Evolutionary conservation across 441 rosid genomes (phyloP).

Genomic region (Mallotus japonicus): DNA sequence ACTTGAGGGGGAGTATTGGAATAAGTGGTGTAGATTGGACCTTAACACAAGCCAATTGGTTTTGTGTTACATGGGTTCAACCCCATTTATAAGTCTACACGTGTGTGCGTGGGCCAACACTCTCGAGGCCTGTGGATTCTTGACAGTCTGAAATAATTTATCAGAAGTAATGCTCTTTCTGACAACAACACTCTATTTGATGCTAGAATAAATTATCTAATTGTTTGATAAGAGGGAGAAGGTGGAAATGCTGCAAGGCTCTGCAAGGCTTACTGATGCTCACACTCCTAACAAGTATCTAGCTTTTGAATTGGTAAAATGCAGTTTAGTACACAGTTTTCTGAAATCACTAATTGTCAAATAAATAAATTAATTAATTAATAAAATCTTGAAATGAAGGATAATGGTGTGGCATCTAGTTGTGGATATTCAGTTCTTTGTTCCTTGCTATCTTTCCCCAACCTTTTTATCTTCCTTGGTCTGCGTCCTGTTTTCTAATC

Average conservation of each 20-base stretch:
- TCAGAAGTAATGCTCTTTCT: background rate
- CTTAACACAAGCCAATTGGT: too few species aligned
- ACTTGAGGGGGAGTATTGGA: too few species aligned
- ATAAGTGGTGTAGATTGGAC: too few species aligned
- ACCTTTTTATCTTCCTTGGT: background rate
- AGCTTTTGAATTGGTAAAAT: background rate
- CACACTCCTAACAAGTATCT: background rate
- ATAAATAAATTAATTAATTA: background rate
- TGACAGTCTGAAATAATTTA: constrained; percentile 6
- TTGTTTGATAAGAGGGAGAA: constrained; percentile 7
- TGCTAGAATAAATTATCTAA: constrained; percentile 1
- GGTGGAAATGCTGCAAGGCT: constrained; percentile 2
- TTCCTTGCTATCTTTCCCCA: background rate
- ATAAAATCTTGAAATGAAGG: background rate
- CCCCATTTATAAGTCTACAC: too few species aligned
- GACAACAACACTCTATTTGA: background rate
- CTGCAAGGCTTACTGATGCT: background rate
- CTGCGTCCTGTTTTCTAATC: background rate
- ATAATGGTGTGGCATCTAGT: background rate
- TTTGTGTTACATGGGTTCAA: too few species aligned
- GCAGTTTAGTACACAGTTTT: background rate
- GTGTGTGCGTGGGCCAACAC: too few species aligned
- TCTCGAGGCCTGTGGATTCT: too few species aligned
- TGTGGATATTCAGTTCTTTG: background rate
- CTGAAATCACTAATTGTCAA: background rate